Conservation (phyloP, 2,329 filamentous ascomycete genomes). For the Verticillium nubilum region DNA sequence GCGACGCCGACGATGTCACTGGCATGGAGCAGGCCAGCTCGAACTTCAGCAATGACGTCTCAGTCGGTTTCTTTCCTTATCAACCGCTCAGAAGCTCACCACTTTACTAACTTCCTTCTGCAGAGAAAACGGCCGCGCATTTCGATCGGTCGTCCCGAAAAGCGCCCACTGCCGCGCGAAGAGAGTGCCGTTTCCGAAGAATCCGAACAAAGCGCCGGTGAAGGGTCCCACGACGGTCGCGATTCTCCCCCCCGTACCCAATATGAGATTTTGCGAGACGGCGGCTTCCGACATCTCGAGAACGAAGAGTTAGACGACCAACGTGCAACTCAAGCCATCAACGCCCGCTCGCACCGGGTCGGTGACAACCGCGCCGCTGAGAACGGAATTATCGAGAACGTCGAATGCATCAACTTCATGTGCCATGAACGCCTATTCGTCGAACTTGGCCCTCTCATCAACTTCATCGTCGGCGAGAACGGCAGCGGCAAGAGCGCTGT, state of each 20-base stretch:
- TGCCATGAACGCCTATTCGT: slow-evolving; percentile 81
- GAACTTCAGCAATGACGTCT: slow-evolving; percentile 27
- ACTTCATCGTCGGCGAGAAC: slow-evolving; percentile 97
- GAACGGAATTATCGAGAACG: slow-evolving; percentile 80
- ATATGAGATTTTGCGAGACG: slow-evolving; percentile 57
- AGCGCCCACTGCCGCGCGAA: slow-evolving; percentile 5
- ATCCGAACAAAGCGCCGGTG: slow-evolving; percentile 21
- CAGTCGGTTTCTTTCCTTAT: slow-evolving; percentile 24
- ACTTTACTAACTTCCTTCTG: not conserved
- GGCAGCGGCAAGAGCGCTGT: slow-evolving; percentile 97
- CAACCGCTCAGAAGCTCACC: not conserved
- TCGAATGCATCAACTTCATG: slow-evolving; percentile 93
- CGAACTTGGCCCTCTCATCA: slow-evolving; percentile 86
- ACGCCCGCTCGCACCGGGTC: slow-evolving; percentile 39
- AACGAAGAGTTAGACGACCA: slow-evolving; percentile 55
- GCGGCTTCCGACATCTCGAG: slow-evolving; percentile 51
- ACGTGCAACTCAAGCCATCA: slow-evolving; percentile 59
- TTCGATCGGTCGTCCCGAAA: slow-evolving; percentile 17
- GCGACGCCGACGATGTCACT: slow-evolving; percentile 26
- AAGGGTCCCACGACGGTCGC: slow-evolving; percentile 17
- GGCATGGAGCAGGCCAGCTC: slow-evolving; percentile 36
- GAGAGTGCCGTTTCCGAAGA: slow-evolving; percentile 19
- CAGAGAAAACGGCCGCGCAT: slow-evolving; percentile 28
- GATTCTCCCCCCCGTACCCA: slow-evolving; percentile 47
- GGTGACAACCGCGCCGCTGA: slow-evolving; percentile 72